Base-by-base conservation (phyloP, 371 early-diverging fungal genomes). In the Rhizopus delemar region DNA sequence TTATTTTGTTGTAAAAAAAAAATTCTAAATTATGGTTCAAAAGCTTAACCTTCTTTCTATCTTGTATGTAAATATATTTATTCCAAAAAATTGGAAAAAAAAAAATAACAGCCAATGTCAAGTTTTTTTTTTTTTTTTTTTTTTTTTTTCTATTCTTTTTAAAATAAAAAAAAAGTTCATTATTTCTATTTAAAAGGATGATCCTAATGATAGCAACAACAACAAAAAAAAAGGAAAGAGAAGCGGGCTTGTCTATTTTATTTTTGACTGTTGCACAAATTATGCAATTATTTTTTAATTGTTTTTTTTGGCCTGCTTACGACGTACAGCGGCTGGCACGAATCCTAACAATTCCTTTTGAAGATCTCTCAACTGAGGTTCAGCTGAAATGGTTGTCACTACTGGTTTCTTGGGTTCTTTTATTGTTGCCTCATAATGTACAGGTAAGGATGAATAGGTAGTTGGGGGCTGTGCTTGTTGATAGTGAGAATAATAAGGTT, bases 281-380 rank as follows among this genome's bases (percentile, higher is more conserved):
- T 22, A 48, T 48, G 48, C 22, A 48, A 48, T 48, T 8, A 29
- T 29, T 48, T 59, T 60, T 62, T 76, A 68, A 57, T 75, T 69
- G 53, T 75, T 64, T 2, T 65, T 43, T 43, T 43, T 61, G 3
- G 72, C 71, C 41, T 84, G 79, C 51, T 84, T 86, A 16, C 84
- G 76, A 57, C 83, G 78, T 51, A 86, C 59, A 12, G 84, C 69
- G 36, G 84, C 79, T 9, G 87, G 87, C n/a, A 86, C 87, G 51
- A 86, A 72, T 28, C 69, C 71, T 0, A 83, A 70, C n/a, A 82
- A 57, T 53, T 86, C 87, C 57, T 84, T 85, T 66, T 84, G 86
- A 16, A 86, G 69, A 51, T 86, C 84, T 33, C 87, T 77, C 28
- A 86, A 69, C 48, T 86, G 75, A 12, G 87, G 87, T 58, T 81